Base-by-base conservation (phyloP, 495 filamentous ascomycete species). In the Annulohypoxylon moriforme region DNA sequence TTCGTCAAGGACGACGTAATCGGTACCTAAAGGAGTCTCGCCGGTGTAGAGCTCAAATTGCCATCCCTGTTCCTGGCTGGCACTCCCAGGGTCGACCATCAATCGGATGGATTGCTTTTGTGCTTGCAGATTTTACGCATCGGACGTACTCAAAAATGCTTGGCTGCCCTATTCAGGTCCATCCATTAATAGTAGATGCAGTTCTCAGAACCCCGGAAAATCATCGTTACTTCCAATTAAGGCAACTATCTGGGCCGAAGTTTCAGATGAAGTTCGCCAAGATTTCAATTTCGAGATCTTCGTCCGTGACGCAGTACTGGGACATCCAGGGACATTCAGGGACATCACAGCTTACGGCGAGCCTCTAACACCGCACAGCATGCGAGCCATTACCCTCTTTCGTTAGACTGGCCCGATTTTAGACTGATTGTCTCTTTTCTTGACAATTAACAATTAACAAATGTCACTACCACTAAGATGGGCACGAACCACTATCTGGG, bases 181-280 rank as follows among this genome's bases (percentile, higher is more conserved):
- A 49, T n/a, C n/a, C n/a, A n/a, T n/a, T n/a, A n/a, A n/a, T 49
- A 29, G 20, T 31, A 53, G 25, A 56, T 20, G 31, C 52, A 40
- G 46, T 29, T 40, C 49, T 58, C 33, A 31, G 18, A 58, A 36
- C 7, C 53, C 9, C n/a, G 29, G 11, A 27, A 27, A 25, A 40
- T 34, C 20, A n/a, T 27, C 7, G 13, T 22, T 58, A 38, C 49
- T 29, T 27, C 25, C 27, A 31, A 60, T 18, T 20, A 47, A 18
- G 47, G 27, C 44, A 42, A 38, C 47, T 56, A 62, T 42, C 10
- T 61, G 34, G 29, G 40, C 47, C 42, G 8, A 42, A 55, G 50
- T 58, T 60, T 67, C 50, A 63, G 59, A 71, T 62, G n/a, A 50
- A 47, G 18, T 11, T 36, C 18, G 58, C 58, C 42, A 61, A 62